A percentile compares a stretch with the other conserved stretches of the same genome.
phyloP scores from a whole-genome alignment of 345 rosid species.

The Microcos paniculata region DNA sequence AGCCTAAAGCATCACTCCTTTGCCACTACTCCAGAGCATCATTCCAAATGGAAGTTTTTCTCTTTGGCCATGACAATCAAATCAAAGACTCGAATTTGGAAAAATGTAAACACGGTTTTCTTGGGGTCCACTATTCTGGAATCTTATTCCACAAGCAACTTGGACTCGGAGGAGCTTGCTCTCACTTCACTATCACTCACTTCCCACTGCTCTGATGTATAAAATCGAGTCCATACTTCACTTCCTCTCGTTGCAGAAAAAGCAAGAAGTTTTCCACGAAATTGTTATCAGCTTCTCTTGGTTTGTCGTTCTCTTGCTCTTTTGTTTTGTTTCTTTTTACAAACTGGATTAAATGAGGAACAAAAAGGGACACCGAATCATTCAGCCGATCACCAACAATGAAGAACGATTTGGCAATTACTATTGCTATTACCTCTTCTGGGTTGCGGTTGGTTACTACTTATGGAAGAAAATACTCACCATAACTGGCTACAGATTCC shows the following conservation, averaged over 20 bases:
- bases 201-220: background rate
- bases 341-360: background rate
- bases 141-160: background rate
- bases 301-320: background rate
- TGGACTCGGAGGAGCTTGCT: background rate
- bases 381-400: background rate
- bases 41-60: background rate
- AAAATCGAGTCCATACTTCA: background rate
- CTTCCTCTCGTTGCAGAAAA: background rate
- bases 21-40: no score
- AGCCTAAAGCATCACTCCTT: background rate
- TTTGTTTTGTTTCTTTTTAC: background rate
- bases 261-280: background rate
- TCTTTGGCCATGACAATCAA: no score
- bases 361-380: background rate
- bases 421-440: slow-evolving; percentile 18
- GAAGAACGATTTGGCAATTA: slow-evolving; percentile 8
- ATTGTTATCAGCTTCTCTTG: background rate
- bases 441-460: slow-evolving; percentile 12
- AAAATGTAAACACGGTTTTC: slow-evolving; percentile 15
- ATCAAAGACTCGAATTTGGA: background rate
- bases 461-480: slow-evolving; percentile 11
- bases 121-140: background rate
- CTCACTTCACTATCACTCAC: background rate
- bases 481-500: slow-evolving; percentile 18